Evolutionary conservation across 345 rosid species (phyloP).

Genomic region (Sisymbrium altissimum): DNA sequence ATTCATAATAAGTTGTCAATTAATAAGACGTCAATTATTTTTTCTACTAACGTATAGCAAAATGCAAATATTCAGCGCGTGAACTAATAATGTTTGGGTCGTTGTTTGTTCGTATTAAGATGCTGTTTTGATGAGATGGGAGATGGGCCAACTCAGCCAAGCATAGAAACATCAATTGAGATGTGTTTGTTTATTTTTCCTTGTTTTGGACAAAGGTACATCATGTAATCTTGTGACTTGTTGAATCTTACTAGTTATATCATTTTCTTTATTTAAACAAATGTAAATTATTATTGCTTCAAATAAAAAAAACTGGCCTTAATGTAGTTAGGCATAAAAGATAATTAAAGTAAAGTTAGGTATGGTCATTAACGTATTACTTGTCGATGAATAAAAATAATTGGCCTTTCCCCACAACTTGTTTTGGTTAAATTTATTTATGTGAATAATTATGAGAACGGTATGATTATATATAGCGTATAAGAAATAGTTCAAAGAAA

Average conservation of each 20-base stretch:
- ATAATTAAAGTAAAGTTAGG: background rate
- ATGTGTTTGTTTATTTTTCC: conserved; percentile 2
- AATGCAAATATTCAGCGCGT: background rate
- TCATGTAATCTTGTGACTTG: conserved; percentile 1
- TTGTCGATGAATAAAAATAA: background rate
- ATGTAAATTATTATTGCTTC: background rate
- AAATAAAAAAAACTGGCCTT: background rate
- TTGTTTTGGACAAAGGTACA: conserved; percentile 13
- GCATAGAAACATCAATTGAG: background rate
- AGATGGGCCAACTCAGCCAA: background rate
- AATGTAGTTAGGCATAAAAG: background rate
- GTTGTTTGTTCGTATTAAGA: background rate
- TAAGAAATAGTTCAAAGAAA: background rate
- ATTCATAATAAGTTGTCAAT: background rate
- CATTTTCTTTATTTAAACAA: background rate
- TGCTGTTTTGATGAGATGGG: conserved; percentile 4
- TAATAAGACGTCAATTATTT: background rate
- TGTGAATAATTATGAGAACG: background rate
- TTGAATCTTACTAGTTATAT: background rate
- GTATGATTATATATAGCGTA: background rate
- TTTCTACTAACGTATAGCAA: background rate
- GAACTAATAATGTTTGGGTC: background rate
- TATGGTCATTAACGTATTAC: background rate
- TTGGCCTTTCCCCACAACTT: background rate
- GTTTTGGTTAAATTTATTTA: background rate